Percentiles rank a stretch among this genome's conserved stretches.
Evolutionary conservation across 2,329 filamentous ascomycete species (phyloP).

Genomic region (Chaetomiaceae sp.): DNA sequence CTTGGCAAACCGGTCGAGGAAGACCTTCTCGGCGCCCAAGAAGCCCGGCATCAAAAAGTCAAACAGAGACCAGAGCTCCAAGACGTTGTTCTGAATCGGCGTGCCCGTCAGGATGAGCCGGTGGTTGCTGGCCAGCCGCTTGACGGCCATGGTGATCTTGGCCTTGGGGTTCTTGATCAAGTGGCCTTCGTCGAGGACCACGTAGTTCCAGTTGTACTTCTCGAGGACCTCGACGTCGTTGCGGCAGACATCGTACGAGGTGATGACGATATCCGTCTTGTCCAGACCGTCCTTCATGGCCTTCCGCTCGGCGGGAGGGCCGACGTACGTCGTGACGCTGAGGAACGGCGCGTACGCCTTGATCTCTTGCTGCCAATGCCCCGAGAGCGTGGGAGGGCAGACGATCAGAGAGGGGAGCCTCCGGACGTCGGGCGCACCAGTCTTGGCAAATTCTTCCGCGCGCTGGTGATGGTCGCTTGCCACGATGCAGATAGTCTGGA

Average conservation of each 20-base stretch:
- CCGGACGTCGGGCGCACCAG: constrained; percentile 70
- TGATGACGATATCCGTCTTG: constrained; percentile 87
- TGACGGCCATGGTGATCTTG: constrained; percentile 91
- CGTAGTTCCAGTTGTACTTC: constrained; percentile 91
- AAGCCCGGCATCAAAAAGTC: constrained; percentile 99
- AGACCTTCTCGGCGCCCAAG: constrained; percentile 90
- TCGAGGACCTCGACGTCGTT: constrained; percentile 86
- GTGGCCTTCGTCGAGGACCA: constrained; percentile 94
- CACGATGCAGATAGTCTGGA: constrained; percentile 96
- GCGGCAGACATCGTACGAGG: constrained; percentile 95
- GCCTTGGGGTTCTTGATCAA: constrained; percentile 98
- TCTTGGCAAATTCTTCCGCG: constrained; percentile 83
- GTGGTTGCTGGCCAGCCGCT: constrained; percentile 84
- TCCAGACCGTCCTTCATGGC: constrained; percentile 64
- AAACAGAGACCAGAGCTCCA: constrained; percentile 96
- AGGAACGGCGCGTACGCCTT: constrained; percentile 94
- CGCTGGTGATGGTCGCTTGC: constrained; percentile 94
- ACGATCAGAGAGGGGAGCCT: constrained; percentile 88
- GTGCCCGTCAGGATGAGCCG: constrained; percentile 94
- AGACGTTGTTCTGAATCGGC: constrained; percentile 94
- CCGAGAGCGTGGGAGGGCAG: constrained; percentile 91
- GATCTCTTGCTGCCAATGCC: constrained; percentile 98
- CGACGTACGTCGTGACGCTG: constrained; percentile 83
- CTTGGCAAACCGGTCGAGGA: constrained; percentile 89
- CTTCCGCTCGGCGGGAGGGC: constrained; percentile 74